Evolutionary conservation across 2,329 filamentous ascomycete genomes (phyloP).

Genomic region (Akanthomyces lecanii): DNA sequence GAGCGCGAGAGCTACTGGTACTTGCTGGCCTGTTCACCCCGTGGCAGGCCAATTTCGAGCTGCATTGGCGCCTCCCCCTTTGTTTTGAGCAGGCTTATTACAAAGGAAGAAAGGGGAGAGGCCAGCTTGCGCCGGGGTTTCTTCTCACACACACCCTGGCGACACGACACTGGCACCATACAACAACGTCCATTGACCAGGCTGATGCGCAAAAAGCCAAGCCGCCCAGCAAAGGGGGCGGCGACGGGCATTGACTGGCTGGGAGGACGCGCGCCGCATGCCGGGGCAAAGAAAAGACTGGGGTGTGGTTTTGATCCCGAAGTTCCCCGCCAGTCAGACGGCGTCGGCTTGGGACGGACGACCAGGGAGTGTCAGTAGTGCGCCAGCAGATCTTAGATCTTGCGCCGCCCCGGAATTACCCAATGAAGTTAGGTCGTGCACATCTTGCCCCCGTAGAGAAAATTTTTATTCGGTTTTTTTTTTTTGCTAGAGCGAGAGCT

Average conservation of each 20-base stretch:
- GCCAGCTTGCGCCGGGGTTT: background rate
- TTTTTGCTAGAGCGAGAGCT: background rate
- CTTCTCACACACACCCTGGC: background rate
- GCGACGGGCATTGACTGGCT: background rate
- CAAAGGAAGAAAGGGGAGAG: background rate
- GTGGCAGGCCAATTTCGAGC: background rate
- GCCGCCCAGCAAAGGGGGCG: background rate
- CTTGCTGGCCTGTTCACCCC: slow-evolving; percentile 1
- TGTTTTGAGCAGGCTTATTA: background rate
- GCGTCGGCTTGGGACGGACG: slow-evolving; percentile 15
- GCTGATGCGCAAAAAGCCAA: background rate
- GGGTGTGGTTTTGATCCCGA: slow-evolving; percentile 25
- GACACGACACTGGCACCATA: no score
- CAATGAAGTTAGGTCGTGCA: slow-evolving; percentile 24
- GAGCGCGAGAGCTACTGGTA: background rate
- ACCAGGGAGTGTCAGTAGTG: slow-evolving; percentile 24
- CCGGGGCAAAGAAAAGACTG: background rate
- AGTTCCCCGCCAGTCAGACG: slow-evolving; percentile 17
- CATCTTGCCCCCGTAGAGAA: background rate
- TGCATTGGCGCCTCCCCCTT: slow-evolving; percentile 1
- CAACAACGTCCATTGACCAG: background rate
- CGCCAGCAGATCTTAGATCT: slow-evolving; percentile 31
- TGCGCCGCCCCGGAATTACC: slow-evolving; percentile 27
- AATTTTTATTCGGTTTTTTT: slow-evolving; percentile 5
- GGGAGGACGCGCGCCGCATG: background rate